Evolutionary conservation across 371 early-diverging fungal species (phyloP).

Genomic region (Mucor plumbeus): DNA sequence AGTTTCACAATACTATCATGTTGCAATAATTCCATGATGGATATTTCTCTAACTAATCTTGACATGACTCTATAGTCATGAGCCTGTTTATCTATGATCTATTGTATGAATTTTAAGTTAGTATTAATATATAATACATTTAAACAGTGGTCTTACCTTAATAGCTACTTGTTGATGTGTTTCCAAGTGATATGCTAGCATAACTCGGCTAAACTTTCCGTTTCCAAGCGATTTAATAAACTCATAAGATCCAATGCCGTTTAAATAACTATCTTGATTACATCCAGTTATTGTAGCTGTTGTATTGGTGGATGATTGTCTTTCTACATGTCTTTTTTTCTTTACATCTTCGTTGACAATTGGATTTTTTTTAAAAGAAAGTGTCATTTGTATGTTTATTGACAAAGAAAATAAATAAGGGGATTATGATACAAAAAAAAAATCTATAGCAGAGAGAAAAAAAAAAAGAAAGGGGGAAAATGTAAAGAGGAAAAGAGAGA

Average conservation of each 20-base stretch:
- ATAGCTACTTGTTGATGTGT: conserved; percentile 60
- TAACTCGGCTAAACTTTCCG: conserved; percentile 87
- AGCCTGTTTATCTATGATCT: conserved; percentile 83
- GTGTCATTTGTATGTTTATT: conserved; percentile 11
- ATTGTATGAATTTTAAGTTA: neutral
- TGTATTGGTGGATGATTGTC: conserved; percentile 9
- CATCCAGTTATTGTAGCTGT: neutral
- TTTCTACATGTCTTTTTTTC: conserved; percentile 3
- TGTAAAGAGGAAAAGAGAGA: conserved; percentile 8
- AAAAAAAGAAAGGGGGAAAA: conserved; percentile 16
- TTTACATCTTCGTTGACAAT: neutral
- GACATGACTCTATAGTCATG: conserved; percentile 80
- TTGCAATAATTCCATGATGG: conserved; percentile 84
- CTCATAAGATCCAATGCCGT: conserved; percentile 75
- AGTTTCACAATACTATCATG: conserved; percentile 89
- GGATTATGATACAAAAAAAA: neutral
- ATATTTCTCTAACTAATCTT: conserved; percentile 85
- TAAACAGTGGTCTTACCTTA: conserved; percentile 26
- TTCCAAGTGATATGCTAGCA: conserved; percentile 75
- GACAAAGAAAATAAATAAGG: conserved; percentile 8
- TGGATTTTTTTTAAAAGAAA: conserved; percentile 8
- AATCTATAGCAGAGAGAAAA: neutral
- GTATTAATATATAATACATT: neutral
- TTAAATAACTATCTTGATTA: conserved; percentile 61
- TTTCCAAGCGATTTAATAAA: conserved; percentile 78